phyloP scores from a whole-genome alignment of 495 filamentous ascomycete genomes.

The Chaetomium fimeti region DNA sequence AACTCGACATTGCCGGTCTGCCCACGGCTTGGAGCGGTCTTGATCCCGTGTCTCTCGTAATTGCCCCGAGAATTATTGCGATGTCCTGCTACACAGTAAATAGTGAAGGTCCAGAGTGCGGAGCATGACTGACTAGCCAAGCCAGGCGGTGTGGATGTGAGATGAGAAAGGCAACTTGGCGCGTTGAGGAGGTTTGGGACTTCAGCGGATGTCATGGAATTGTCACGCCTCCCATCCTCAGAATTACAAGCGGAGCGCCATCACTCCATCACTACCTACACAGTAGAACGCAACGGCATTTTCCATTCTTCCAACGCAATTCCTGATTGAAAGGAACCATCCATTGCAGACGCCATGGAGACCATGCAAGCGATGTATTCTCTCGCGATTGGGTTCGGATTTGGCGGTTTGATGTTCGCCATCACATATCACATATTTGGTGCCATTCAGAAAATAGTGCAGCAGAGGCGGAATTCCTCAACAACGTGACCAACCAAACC shows the following conservation, averaged over 20 bases:
- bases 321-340: neutral
- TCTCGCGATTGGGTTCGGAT: conserved; percentile 18
- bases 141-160: neutral
- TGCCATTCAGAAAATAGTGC: neutral
- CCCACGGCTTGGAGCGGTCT: neutral
- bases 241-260: too few relatives aligned
- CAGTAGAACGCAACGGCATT: neutral
- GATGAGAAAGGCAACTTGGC: neutral
- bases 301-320: neutral
- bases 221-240: neutral
- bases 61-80: too few relatives aligned
- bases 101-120: too few relatives aligned
- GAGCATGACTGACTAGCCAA: neutral
- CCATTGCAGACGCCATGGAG: neutral
- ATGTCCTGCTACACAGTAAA: too few relatives aligned
- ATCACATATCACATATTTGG: conserved; percentile 15
- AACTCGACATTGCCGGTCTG: neutral
- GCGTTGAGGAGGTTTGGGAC: neutral
- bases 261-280: too few relatives aligned
- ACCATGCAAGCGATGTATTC: conserved; percentile 16
- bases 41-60: too few relatives aligned
- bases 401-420: conserved; percentile 20
- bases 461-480: neutral
- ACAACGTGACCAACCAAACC: neutral
- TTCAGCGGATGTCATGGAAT: neutral